phyloP scores from a whole-genome alignment of 1,284 basidiomycete genomes.

The Schizopora paradoxa region DNA sequence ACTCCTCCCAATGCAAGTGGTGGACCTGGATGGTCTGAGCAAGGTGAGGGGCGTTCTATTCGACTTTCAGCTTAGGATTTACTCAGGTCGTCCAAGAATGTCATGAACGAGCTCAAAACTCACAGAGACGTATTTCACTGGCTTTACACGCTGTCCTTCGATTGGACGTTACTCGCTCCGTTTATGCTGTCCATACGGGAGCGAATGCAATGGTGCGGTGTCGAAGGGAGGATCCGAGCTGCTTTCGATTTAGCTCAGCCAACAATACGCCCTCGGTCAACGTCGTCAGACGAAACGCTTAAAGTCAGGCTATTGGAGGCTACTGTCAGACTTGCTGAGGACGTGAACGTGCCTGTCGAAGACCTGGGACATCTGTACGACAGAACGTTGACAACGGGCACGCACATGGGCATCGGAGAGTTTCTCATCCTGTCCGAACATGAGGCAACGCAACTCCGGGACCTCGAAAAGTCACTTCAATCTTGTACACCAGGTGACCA shows the following conservation, averaged over 20 bases:
- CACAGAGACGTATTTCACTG: constrained; percentile 10
- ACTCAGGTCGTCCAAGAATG: constrained; percentile 1
- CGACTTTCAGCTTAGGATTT: not conserved
- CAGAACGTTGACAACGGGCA: constrained; percentile 9
- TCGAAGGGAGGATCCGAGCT: not conserved
- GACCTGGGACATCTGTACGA: constrained; percentile 10
- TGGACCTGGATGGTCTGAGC: constrained; percentile 11
- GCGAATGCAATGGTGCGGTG: no score
- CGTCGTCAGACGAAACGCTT: not conserved
- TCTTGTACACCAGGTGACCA: not conserved
- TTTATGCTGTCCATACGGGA: constrained; percentile 6
- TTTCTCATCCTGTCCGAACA: constrained; percentile 9
- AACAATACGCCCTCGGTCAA: not conserved
- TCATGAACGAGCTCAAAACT: constrained; percentile 11
- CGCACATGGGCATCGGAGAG: constrained; percentile 7
- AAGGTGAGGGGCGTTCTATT: constrained; percentile 2
- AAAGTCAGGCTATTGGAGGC: constrained; percentile 14
- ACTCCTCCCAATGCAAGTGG: constrained; percentile 9
- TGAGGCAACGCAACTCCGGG: not conserved
- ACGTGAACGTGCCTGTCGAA: constrained; percentile 7
- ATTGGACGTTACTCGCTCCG: constrained; percentile 12
- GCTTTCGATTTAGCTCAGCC: not conserved
- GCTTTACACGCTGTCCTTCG: constrained; percentile 15
- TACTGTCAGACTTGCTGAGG: constrained; percentile 6
- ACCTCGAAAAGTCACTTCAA: constrained; percentile 6